Evolutionary conservation across 225 moss, liverwort and hornwort genomes (phyloP).

Genomic region (Bryum argenteum): DNA sequence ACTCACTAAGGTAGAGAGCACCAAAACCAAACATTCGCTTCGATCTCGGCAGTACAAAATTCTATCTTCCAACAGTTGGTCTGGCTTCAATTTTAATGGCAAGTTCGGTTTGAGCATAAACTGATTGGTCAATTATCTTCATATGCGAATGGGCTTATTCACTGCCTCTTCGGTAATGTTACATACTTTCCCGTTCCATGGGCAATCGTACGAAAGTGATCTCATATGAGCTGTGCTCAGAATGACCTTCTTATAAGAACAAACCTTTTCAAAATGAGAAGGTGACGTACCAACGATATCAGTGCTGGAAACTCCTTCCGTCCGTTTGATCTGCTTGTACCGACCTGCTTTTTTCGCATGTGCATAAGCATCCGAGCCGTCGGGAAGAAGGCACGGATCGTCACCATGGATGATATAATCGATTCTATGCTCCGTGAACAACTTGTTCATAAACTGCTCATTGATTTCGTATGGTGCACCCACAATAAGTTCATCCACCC

Average conservation of each 20-base stretch:
- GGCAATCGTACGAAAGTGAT: too few relatives aligned
- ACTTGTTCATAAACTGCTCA: conserved; percentile 93
- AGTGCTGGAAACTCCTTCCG: conserved; percentile 98
- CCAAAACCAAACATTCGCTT: neutral
- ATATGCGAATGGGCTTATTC: neutral
- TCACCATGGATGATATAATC: conserved; percentile 99
- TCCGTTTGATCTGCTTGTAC: conserved; percentile 97
- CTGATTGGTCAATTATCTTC: neutral
- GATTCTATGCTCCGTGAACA: conserved; percentile 82
- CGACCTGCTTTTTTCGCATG: conserved; percentile 96
- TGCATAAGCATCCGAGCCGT: conserved; percentile 94
- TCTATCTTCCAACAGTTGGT: neutral
- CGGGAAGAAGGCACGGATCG: conserved; percentile 96
- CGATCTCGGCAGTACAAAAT: neutral
- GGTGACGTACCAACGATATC: conserved; percentile 81
- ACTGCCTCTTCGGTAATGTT: neutral
- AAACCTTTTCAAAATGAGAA: neutral
- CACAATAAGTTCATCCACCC: conserved; percentile 85
- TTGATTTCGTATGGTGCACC: conserved; percentile 94
- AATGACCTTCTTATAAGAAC: neutral
- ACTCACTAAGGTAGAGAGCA: too few relatives aligned
- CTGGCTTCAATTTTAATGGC: neutral
- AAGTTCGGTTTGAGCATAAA: neutral
- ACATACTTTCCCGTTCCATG: neutral
- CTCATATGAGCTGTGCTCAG: neutral